Evolutionary conservation across 371 early-diverging fungal species (phyloP), one percentile per base, ranked within the genome.

Genomic region (Entomophthora muscae): DNA sequence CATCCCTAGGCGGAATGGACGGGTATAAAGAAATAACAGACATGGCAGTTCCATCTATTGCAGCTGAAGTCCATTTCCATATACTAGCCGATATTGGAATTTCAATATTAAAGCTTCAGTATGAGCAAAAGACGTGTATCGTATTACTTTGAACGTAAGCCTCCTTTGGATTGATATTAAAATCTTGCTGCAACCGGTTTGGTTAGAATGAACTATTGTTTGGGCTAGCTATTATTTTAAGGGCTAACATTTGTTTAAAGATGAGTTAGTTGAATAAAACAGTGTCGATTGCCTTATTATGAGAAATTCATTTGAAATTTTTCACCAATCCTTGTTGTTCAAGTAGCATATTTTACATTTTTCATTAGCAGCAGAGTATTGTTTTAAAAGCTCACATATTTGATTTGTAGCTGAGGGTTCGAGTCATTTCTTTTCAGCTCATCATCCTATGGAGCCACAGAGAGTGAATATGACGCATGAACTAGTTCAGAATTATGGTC

Each of bases 401-500:
- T 52, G 24, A 32, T 30, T 10, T 52, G 21, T 63, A 61, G 61
- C 26, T 10, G 26, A 61, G 22, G 86, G 92, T 65, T 92, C 91
- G 22, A 83, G 85, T 70, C 90, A 86, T 70, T 83, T 83, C 66
- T 93, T 90, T 78, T 91, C 90, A 56, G 82, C 85, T 67, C 84
- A 83, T n/a, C 98, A 98, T 70, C 98, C 98, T 2, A 99, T 99
- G 99, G 99, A 99, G 70, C 99, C 99, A 12, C 90, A 93, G 56
- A 83, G 99, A 66, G 90, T 99, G 69, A 88, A 91, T 64, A 89
- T 99, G 84, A 93, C 98, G 28, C 98, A 99, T 73, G 90, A 90
- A 67, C 79, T 99, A 63, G 89, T 99, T 30, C 78, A 93, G 64
- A 89, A 89, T 42, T 98, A 98, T 75, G 93, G 90, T 12, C 78